phyloP scores from a whole-genome alignment of 2,329 filamentous ascomycete species.

The Hymenoscyphus occultus region DNA sequence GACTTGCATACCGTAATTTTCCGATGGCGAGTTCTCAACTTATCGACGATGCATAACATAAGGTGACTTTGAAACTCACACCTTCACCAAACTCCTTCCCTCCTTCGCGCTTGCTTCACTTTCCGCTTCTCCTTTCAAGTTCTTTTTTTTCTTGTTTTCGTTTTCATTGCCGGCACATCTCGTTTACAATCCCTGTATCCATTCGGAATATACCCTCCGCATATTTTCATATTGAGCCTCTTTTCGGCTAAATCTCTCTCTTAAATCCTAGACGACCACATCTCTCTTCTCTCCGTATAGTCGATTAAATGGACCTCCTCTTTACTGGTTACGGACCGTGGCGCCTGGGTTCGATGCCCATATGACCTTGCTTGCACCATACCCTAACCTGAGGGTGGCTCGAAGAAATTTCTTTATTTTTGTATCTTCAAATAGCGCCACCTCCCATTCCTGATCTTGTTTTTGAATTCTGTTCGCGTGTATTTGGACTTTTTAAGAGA shows the following conservation, averaged over 20 bases:
- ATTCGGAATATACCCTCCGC: constrained; percentile 17
- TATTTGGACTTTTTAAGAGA: not conserved
- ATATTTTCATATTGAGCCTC: constrained; percentile 9
- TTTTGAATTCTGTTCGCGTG: not conserved
- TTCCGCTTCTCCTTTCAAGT: not conserved
- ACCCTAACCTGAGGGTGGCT: not conserved
- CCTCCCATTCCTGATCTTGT: not conserved
- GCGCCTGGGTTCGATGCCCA: constrained; percentile 8
- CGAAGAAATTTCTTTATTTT: constrained; percentile 3
- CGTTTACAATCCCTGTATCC: not conserved
- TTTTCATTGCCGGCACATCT: not conserved
- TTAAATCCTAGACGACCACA: not conserved
- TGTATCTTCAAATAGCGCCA: not conserved
- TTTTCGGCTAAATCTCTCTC: constrained; percentile 12
- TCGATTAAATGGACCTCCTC: not conserved
- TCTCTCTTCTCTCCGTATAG: constrained; percentile 2
- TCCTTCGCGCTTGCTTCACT: not conserved
- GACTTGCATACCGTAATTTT: not conserved
- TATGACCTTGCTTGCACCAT: constrained; percentile 10
- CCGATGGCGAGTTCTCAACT: not conserved
- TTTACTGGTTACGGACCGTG: constrained; percentile 9
- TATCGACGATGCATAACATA: not conserved
- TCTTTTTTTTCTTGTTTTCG: not conserved
- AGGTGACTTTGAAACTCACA: not conserved
- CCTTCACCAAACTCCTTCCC: not conserved